A percentile compares a stretch with the other conserved stretches of the same genome.
Evolutionary conservation across 2,329 filamentous ascomycete genomes (phyloP).

Genomic region (Scolecobasidium constrictum): DNA sequence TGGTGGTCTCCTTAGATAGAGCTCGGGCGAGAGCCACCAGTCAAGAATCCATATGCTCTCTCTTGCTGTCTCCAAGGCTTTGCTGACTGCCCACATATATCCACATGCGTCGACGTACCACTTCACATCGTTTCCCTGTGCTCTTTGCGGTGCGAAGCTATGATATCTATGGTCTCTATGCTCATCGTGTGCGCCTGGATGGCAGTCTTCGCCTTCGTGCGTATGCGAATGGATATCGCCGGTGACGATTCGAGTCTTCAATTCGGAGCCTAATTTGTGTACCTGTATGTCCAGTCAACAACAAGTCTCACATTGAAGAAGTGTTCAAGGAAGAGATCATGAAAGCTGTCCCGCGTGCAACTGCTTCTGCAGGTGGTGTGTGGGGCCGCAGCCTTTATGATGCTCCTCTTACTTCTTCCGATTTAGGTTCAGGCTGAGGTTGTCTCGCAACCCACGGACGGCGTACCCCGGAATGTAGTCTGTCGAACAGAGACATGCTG

Average conservation of each 20-base stretch:
- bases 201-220: conserved; percentile 27
- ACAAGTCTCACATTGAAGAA: no score
- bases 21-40: conserved; percentile 83
- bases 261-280: conserved; percentile 37
- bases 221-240: conserved; percentile 37
- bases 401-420: no score
- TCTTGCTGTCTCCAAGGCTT: conserved; percentile 64
- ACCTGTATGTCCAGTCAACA: no score
- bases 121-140: conserved; percentile 58
- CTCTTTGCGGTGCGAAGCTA: conserved; percentile 62
- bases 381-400: no score
- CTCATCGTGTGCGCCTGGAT: conserved; percentile 25
- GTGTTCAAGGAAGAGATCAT: no score
- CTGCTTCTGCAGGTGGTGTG: no score
- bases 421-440: no score
- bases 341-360: no score
- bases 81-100: conserved; percentile 77
- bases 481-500: conserved; percentile 39
- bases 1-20: conserved; percentile 77
- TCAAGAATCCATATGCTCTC: conserved; percentile 79
- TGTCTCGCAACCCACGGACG: no score
- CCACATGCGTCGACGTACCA: conserved; percentile 81
- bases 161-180: conserved; percentile 40
- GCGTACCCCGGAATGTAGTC: conserved; percentile 43
- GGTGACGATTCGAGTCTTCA: conserved; percentile 36